Base-by-base conservation (phyloP, 2,329 filamentous ascomycete species). In the Paecilomyces variotii region DNA sequence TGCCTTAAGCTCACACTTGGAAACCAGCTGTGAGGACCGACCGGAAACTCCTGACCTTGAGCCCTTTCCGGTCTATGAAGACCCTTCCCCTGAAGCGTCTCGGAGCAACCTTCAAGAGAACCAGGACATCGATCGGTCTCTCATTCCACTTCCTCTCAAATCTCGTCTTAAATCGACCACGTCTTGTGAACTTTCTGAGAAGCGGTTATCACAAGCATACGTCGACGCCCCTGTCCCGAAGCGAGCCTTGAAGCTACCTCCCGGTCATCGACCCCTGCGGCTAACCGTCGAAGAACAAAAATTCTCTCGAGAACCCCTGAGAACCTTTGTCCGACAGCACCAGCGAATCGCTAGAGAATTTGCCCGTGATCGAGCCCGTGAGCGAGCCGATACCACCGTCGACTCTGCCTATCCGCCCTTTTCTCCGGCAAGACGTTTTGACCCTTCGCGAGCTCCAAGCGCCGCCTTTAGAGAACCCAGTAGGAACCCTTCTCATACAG, bases 321-420 rank as follows among this genome's bases (percentile, higher is more conserved):
- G 7, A 7, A 45, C 39, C 19, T 45, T 45, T 45, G 39, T 45
- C n/a, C 39, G 39, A 45, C 39, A 45, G n/a, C 39, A 19, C 39
- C 39, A 45, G 4, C n/a, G 39, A 45, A 19, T 45, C n/a, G 39
- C 39, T 9, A 24, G 39, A 45, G 39, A 45, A 14, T 45, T 45
- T 45, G 39, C 39, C 5, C 39, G 39, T n/a, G 7, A 45, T 5
- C n/a, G n/a, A 45, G 39, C 39, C 14, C 39, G 77, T 54, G 76
- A 81, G 63, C 78, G 72, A 0, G 82, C 81, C n/a, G 75, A 83
- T 61, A 69, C 75, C 53, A 74, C 75, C n/a, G 70, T 80, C 4
- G 82, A 84, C 61, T 79, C 81, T 0, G 68, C 70, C 11, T 83
- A 84, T 63, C 82, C 81, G 0, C n/a, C 9, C 7, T 32, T 32